phyloP scores from a whole-genome alignment of 2,329 filamentous ascomycete species.

The Cercospora sp. region DNA sequence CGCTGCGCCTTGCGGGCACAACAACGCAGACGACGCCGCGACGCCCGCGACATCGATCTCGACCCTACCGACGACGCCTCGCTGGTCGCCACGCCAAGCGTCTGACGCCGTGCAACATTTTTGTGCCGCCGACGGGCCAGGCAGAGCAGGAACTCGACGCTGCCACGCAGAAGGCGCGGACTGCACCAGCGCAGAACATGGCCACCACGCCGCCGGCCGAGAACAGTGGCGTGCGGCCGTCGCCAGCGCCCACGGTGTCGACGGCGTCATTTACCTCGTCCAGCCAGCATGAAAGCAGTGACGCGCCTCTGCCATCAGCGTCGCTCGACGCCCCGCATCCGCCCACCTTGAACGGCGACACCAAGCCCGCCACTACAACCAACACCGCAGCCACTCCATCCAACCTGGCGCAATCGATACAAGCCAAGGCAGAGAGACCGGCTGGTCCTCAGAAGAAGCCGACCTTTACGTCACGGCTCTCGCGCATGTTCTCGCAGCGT shows the following conservation, averaged over 20 bases:
- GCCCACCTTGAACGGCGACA: conserved; percentile 27
- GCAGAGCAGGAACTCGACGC: not conserved
- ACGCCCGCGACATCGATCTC: not conserved
- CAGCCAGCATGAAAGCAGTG: conserved; percentile 22
- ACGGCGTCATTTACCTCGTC: conserved; percentile 46
- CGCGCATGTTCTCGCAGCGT: conserved; percentile 46
- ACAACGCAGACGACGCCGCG: not conserved
- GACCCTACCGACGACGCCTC: not conserved
- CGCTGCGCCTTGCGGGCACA: not conserved
- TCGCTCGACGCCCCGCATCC: conserved; percentile 16
- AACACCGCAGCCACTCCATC: not conserved
- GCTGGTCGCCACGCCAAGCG: conserved; percentile 1
- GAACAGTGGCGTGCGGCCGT: conserved; percentile 11
- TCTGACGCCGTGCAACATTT: conserved; percentile 2
- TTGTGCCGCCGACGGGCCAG: not conserved
- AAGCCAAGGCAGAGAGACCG: conserved; percentile 24
- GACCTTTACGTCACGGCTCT: conserved; percentile 42
- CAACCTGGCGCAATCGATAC: not conserved
- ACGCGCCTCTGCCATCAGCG: conserved; percentile 16
- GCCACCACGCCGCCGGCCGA: conserved; percentile 19
- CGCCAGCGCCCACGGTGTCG: conserved; percentile 41
- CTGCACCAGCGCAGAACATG: conserved; percentile 15
- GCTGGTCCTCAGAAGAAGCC: conserved; percentile 40
- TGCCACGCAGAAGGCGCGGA: not conserved
- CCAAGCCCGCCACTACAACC: conserved; percentile 1